phyloP scores from a whole-genome alignment of 1,284 basidiomycete genomes.

The Trametes versicolor region DNA sequence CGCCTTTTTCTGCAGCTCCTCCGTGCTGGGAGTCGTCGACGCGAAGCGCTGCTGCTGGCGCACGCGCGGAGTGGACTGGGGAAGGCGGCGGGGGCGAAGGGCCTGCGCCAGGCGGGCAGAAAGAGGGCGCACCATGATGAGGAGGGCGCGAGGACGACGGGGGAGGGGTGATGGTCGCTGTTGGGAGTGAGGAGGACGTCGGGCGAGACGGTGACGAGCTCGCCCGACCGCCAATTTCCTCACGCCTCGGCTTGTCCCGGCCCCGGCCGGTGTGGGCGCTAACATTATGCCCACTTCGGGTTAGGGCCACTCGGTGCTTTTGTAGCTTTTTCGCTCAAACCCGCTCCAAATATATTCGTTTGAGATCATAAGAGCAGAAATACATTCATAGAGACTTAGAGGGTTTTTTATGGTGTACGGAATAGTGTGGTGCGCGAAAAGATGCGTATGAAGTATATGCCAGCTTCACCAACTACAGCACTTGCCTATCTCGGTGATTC shows the following conservation, averaged over 20 bases:
- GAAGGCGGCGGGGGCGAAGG: constrained; percentile 39
- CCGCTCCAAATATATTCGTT: background rate
- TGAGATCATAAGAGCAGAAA: no score
- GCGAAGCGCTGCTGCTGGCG: constrained; percentile 42
- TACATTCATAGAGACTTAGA: no score
- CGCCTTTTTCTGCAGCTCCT: constrained; percentile 70
- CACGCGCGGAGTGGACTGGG: constrained; percentile 33
- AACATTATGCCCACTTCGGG: background rate
- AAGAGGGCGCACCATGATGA: constrained; percentile 42
- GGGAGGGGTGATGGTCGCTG: constrained; percentile 36
- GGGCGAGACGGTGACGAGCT: constrained; percentile 34
- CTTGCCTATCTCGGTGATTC: background rate
- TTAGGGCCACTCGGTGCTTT: background rate
- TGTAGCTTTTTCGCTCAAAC: background rate
- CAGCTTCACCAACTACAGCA: background rate
- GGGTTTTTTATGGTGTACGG: background rate
- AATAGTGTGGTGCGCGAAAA: no score
- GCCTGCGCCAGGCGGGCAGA: constrained; percentile 42
- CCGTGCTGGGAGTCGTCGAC: constrained; percentile 42
- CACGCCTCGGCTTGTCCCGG: constrained; percentile 34
- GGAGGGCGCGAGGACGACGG: constrained; percentile 33
- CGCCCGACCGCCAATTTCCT: constrained; percentile 33
- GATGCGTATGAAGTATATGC: no score
- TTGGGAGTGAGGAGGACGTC: constrained; percentile 35
- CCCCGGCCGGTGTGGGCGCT: constrained; percentile 2